A percentile compares a stretch with the other conserved stretches of the same genome.
These are phyloP conservation scores for Stagonosporopsis rhizophila DNA, from an alignment of 2,329 filamentous ascomycete genomes.

Conservation along the genomic window DNA sequence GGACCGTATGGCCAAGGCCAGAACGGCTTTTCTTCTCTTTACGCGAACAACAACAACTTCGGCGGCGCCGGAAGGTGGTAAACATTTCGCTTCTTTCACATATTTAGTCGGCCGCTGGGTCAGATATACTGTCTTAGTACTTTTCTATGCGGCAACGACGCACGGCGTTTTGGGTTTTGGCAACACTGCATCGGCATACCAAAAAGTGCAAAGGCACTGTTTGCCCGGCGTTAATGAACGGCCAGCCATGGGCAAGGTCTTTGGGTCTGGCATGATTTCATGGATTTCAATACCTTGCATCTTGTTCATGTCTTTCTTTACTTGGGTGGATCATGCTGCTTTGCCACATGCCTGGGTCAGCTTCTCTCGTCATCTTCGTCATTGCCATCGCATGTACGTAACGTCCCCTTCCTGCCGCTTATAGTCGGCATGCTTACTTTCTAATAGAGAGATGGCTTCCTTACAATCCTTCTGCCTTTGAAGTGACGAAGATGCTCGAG, in stretches of 20 bases:
- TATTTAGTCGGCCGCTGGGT: conserved; percentile 36
- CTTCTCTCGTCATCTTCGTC: conserved; percentile 55
- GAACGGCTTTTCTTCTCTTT: conserved; percentile 95
- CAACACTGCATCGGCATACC: conserved; percentile 50
- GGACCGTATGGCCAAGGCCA: conserved; percentile 84
- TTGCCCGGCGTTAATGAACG: conserved; percentile 50
- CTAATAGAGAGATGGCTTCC: conserved; percentile 52
- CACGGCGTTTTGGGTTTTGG: conserved; percentile 48
- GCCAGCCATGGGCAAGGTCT: conserved; percentile 35
- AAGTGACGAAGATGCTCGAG: conserved; percentile 52
- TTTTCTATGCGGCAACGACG: conserved; percentile 39
- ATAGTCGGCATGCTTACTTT: conserved; percentile 51
- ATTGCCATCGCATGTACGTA: conserved; percentile 55
- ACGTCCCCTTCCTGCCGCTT: conserved; percentile 51
- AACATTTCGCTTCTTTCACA: conserved; percentile 42
- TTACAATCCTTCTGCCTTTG: conserved; percentile 39
- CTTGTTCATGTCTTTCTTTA: conserved; percentile 36
- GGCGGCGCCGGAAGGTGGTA: conserved; percentile 50
- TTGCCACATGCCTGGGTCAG: conserved; percentile 44
- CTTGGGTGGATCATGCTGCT: conserved; percentile 44
- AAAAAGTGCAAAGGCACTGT: conserved; percentile 39
- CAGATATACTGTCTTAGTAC: conserved; percentile 43
- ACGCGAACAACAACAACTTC: conserved; percentile 64
- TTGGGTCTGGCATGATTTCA: conserved; percentile 43
- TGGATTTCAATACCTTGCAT: conserved; percentile 43